Evolutionary conservation across 768 basidiomycete species (phyloP).

Genomic region (Xerocomus potaroensis): DNA sequence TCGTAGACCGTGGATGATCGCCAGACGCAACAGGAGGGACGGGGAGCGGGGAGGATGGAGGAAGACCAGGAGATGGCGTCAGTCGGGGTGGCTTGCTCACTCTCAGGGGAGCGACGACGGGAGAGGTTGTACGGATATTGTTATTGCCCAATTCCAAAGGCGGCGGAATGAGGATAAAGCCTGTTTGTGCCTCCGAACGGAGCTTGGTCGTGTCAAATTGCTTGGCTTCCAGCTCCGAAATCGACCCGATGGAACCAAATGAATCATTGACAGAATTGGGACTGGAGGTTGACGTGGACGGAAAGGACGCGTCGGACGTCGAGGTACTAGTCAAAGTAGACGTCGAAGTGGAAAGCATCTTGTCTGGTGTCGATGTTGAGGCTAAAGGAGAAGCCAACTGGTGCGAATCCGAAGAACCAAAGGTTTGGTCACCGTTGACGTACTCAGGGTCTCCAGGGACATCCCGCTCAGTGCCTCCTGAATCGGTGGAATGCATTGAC

Average conservation of each 20-base stretch:
- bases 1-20: slow-evolving; percentile 3
- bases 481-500: slow-evolving; percentile 8
- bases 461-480: slow-evolving; percentile 19
- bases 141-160: slow-evolving; percentile 19
- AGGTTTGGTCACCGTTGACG: slow-evolving; percentile 7
- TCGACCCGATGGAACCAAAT: slow-evolving; percentile 17
- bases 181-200: slow-evolving; percentile 3
- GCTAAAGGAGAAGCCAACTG: neutral
- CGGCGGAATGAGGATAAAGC: slow-evolving; percentile 24
- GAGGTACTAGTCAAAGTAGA: slow-evolving; percentile 13
- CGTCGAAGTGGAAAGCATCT: slow-evolving; percentile 6
- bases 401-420: neutral
- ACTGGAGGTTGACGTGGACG: slow-evolving; percentile 15
- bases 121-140: neutral
- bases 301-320: slow-evolving; percentile 10
- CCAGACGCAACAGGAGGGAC: slow-evolving; percentile 1
- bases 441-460: slow-evolving; percentile 7
- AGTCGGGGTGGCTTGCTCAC: slow-evolving; percentile 25
- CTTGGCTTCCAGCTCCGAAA: slow-evolving; percentile 20
- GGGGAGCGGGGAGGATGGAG: slow-evolving; percentile 16
- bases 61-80: slow-evolving; percentile 13
- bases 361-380: slow-evolving; percentile 2
- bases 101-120: slow-evolving; percentile 23
- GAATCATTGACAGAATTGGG: slow-evolving; percentile 9
- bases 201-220: slow-evolving; percentile 16